Conservation (phyloP, 768 basidiomycete genomes). For the Rhodotorula babjevae region DNA sequence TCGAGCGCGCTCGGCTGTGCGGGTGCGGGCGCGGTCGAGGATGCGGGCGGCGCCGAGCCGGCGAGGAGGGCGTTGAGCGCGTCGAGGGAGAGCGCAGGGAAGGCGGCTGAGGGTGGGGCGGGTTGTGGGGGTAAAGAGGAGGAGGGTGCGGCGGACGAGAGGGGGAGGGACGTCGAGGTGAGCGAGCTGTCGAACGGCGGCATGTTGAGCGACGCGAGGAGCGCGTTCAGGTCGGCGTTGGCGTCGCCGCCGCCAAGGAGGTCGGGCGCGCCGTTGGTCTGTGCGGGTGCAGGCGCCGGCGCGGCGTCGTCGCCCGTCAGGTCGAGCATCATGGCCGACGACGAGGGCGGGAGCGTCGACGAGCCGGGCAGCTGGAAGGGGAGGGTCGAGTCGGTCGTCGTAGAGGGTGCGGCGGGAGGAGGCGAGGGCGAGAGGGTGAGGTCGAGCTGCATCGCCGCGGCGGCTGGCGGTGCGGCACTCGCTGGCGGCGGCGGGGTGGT, state of each 20-base stretch:
- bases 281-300: background rate
- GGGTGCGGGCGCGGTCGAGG: background rate
- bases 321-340: background rate
- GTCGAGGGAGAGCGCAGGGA: background rate
- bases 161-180: background rate
- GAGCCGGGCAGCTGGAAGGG: conserved; percentile 3
- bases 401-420: background rate
- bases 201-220: conserved; percentile 21
- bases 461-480: background rate
- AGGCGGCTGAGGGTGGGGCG: background rate
- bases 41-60: background rate
- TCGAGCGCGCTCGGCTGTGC: background rate
- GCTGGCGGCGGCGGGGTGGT: background rate
- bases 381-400: background rate
- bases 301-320: background rate
- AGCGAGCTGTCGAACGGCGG: background rate
- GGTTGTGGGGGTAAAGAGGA: background rate
- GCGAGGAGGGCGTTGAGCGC: background rate
- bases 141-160: background rate
- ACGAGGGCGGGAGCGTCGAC: background rate
- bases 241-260: background rate
- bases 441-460: conserved; percentile 4
- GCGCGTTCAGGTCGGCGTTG: conserved; percentile 20
- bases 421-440: conserved; percentile 26
- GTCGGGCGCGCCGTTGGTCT: background rate